A percentile compares a stretch with the other conserved stretches of the same genome.
Evolutionary conservation across 225 moss, liverwort and hornwort species (phyloP).

Genomic region (Bryoerythrophyllum caledonicum): DNA sequence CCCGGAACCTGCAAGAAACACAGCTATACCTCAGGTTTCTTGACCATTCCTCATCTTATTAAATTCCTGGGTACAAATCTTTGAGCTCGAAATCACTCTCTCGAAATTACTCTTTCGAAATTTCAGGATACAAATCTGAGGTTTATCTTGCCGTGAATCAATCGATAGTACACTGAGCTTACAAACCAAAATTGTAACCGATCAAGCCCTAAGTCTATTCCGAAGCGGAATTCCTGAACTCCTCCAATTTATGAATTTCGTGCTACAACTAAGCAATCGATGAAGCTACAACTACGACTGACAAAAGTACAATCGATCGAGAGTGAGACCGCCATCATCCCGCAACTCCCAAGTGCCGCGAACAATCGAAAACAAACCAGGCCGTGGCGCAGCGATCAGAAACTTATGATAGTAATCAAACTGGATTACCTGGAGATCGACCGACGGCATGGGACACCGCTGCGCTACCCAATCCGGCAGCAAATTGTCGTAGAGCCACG

Average conservation of each 20-base stretch:
- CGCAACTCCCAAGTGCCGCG: not conserved
- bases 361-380: not conserved
- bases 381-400: not conserved
- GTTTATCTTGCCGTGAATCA: not conserved
- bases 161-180: not conserved
- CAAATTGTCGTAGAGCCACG: slow-evolving; percentile 5
- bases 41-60: too few species aligned
- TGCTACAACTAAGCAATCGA: not conserved
- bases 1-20: slow-evolving; percentile 33
- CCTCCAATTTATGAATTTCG: not conserved
- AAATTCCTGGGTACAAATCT: too few species aligned
- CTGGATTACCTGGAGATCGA: slow-evolving; percentile 32
- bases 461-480: slow-evolving; percentile 34
- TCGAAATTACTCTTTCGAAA: too few species aligned
- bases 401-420: not conserved
- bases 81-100: too few species aligned
- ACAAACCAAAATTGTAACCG: not conserved
- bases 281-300: too few species aligned
- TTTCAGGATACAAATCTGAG: not conserved
- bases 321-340: not conserved
- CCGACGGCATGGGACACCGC: slow-evolving; percentile 44
- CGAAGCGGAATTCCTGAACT: not conserved
- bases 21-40: not conserved
- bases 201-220: not conserved
- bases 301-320: not conserved